Base-by-base conservation (phyloP, 2,329 filamentous ascomycete species). In the Ophiostoma ips region DNA sequence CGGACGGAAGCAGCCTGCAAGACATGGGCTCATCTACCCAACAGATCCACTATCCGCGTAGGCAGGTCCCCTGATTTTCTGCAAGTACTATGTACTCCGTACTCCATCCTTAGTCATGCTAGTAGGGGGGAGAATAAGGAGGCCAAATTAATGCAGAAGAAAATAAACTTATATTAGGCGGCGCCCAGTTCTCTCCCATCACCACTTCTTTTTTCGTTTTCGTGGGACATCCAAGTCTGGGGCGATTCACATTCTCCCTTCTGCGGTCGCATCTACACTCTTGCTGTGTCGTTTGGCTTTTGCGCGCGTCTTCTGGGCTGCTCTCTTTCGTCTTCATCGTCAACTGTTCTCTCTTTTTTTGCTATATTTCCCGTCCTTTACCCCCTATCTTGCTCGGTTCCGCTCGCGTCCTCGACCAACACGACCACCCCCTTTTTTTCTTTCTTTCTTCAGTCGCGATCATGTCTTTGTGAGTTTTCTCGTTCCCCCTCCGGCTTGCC, bases 1-100 rank as follows among this genome's bases (percentile, higher is more conserved):
- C 45, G 40, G 44, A 48, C 57, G 57, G 57, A 52, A 53, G 34
- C 43, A 19, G n/a, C 21, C 2, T 40, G 34, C 46, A 35, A 11
- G 46, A 54, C 52, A 50, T 58, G 56, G 56, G 55, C 56, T 57
- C 56, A 58, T 55, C 48, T 40, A 21, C 46, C 34, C 48, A 53
- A 52, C 50, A 50, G 47, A 35, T 37, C 8, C 41, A 45, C 45
- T 43, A n/a, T 49, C 30, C 40, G 43, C 15, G 35, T 5, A 31
- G 30, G n/a, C 43, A 45, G n/a, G n/a, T 45, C 34, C 43, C 43
- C 43, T 45, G 41, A 44, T 44, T 13, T 49, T 46, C 5, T 28
- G 24, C 24, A 28, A 28, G 24, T 28, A 28, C 4, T n/a, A n/a
- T n/a, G n/a, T n/a, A n/a, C n/a, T n/a, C n/a, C n/a, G n/a, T n/a